Percentiles rank a stretch among this genome's conserved stretches.
phyloP scores from a whole-genome alignment of 2,329 filamentous ascomycete genomes.

The Fusarium algeriense region DNA sequence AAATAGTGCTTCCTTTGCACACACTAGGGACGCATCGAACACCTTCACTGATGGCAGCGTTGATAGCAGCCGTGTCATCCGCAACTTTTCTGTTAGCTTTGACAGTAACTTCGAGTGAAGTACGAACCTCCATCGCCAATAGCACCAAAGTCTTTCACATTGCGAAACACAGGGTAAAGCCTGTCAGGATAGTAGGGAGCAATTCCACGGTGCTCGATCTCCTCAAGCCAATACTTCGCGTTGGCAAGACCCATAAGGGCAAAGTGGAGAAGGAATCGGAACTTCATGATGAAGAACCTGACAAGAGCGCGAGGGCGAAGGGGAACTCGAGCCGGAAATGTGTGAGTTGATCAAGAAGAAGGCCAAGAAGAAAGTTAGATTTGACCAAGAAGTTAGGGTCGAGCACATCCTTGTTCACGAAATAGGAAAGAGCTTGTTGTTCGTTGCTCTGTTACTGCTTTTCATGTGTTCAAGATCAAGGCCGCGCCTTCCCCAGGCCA shows the following conservation, averaged over 20 bases:
- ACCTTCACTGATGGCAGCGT: conserved; percentile 46
- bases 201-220: conserved; percentile 45
- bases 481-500: conserved; percentile 9
- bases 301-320: neutral
- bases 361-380: neutral
- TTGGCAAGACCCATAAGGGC: conserved; percentile 15
- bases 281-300: conserved; percentile 30
- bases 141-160: conserved; percentile 49
- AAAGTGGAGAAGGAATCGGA: conserved; percentile 23
- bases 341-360: neutral
- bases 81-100: conserved; percentile 32
- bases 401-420: neutral
- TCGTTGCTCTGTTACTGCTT: conserved; percentile 6
- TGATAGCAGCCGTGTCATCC: conserved; percentile 48
- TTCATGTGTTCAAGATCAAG: neutral
- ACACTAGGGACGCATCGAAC: conserved; percentile 43
- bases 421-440: conserved; percentile 11
- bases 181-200: conserved; percentile 49
- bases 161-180: conserved; percentile 49
- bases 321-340: neutral
- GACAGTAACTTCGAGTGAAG: neutral
- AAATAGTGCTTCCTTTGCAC: conserved; percentile 50
- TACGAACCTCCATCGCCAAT: conserved; percentile 48
- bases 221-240: conserved; percentile 48
- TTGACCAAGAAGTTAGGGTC: neutral